phyloP scores from a whole-genome alignment of 225 moss, liverwort and hornwort genomes.

The Bryoerythrophyllum caledonicum region DNA sequence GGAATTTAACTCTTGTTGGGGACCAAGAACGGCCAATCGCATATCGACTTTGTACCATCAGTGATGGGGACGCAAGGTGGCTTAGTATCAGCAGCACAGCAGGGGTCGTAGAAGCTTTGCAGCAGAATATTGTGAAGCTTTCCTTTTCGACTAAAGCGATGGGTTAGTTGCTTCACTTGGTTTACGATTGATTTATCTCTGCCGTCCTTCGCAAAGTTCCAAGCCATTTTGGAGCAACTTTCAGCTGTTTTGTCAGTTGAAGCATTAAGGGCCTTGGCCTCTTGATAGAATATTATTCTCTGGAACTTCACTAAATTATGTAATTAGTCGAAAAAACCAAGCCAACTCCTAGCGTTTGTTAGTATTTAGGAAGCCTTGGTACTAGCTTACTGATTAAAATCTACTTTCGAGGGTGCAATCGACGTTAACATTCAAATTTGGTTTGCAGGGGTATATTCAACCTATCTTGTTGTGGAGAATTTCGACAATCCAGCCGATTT shows the following conservation, averaged over 20 bases:
- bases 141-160: slow-evolving; percentile 93
- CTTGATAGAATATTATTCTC: slow-evolving; percentile 5
- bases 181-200: slow-evolving; percentile 4
- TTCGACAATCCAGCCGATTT: slow-evolving; percentile 88
- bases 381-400: not conserved
- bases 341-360: not conserved
- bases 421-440: slow-evolving; percentile 9
- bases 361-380: slow-evolving; percentile 6
- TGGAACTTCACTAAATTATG: not conserved
- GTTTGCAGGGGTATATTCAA: slow-evolving; percentile 80
- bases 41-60: slow-evolving; percentile 75
- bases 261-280: not conserved
- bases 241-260: not conserved
- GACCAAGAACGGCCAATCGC: slow-evolving; percentile 67
- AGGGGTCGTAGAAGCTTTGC: slow-evolving; percentile 65
- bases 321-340: not conserved
- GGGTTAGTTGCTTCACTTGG: slow-evolving; percentile 50
- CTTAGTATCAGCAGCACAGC: slow-evolving; percentile 71
- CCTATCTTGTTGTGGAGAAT: slow-evolving; percentile 92
- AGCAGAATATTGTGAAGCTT: slow-evolving; percentile 78
- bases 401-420: slow-evolving; percentile 17
- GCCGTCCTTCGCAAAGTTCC: slow-evolving; percentile 10
- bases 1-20: slow-evolving; percentile 86
- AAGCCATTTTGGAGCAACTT: slow-evolving; percentile 1
- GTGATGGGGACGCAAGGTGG: slow-evolving; percentile 78